Base-by-base conservation (phyloP, 768 basidiomycete species). In the Antrodiella citrinella region DNA sequence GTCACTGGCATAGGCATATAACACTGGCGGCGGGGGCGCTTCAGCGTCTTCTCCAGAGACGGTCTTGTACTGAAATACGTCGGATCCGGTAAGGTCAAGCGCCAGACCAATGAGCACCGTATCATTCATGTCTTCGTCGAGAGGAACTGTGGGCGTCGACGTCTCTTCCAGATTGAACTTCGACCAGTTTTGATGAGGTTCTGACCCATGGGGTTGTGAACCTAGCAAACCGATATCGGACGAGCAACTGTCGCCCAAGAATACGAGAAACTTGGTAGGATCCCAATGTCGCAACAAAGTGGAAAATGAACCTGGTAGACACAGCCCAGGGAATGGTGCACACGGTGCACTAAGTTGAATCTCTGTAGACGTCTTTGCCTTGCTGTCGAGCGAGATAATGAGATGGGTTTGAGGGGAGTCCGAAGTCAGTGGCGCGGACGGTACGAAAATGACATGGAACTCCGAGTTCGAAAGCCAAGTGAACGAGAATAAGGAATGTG, bases 1-100 rank as follows among this genome's bases (percentile, higher is more conserved):
- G 59, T 91, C 88, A 48, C 81, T 87, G 10, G 86, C 73, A 63
- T 86, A 90, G 2, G 78, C 82, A 61, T 81, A 89, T 65, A 89
- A 66, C 49, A 88, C 70, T 0, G 88, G 88, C 11, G 72, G 72
- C 9, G 76, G 67, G 10, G 77, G 74, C 2, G 73, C 53, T 11
- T 70, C 69, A 4, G 67, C 58, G 12, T 62, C 63, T 54, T 75
- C 74, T 3, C 74, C 74, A 0, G 72, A 71, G 13, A 69, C 59
- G 10, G 65, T 67, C 10, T 67, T 67, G 48, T 69, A 65, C 5
- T 52, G 62, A 54, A 64, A 72, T 9, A 68, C 61, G 39, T 70
- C 67, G 7, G 63, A 54, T 51, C 74, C 74, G 13, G 85, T 86
- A 47, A 90, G 60, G 61, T 91, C 88, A 4, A 78, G 61, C 39